Evolutionary conservation across 805 yeast species (phyloP), one percentile per base, ranked within the genome.

Genomic region (Teunomyces kruisii): DNA sequence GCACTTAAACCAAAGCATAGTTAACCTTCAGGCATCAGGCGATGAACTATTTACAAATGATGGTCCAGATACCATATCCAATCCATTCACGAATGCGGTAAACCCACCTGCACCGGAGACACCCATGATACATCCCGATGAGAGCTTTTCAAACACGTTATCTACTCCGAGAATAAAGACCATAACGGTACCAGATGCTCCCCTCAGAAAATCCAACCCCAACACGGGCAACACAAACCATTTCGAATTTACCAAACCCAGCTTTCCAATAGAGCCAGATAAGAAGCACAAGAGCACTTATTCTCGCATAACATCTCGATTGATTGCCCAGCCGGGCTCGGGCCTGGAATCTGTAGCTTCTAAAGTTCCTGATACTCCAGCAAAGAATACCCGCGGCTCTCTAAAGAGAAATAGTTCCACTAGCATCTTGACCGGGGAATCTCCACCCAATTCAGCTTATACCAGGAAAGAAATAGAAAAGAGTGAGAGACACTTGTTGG

Each of bases 261-360:
- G 39, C 28, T 55, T 57, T 45, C 61, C 67, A 3, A 45, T 48
- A 6, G 52, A 50, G 15, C 22, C 42, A 6, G 57, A 51, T 22
- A 65, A 64, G 45, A 59, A 63, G 40, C 49, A 43, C 32, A 62
- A 56, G 38, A 55, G 67, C 24, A 66, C 74, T 0, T 68, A 74
- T 33, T 65, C 81, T 0, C 70, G 67, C 46, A 73, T 76, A 9
- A 75, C 79, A 1, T 76, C 81, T 8, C 59, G 81, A 40, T 60
- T 77, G 30, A 70, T 72, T 7, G 64, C 75, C 5, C 79, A 74
- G 32, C 76, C 78, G 6, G 39, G 31, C 14, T 33, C 41, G 13
- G 44, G 40, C 10, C 38, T 17, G 28, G 38, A 35, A 9, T 35
- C 38, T 7, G 38, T 7, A 7, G 8, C 28, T 10, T 12, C 15